Evolutionary conservation across 2,329 filamentous ascomycete genomes (phyloP).

Genomic region (Daldinia sp.): DNA sequence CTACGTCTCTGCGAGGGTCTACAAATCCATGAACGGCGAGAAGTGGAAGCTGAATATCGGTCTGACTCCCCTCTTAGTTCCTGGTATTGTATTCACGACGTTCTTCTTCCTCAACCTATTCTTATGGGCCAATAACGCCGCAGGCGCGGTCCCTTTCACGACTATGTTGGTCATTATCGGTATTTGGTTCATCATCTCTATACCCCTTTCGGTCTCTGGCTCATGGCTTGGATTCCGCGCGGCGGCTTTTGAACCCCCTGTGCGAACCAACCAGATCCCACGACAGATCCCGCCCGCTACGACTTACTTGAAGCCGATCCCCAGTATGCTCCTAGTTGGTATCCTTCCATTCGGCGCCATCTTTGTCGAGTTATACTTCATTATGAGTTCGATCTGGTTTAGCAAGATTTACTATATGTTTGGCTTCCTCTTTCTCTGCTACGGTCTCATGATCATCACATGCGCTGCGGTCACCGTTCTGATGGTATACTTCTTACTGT

Average conservation of each 20-base stretch:
- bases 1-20: constrained; percentile 87
- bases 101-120: constrained; percentile 98
- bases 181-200: constrained; percentile 97
- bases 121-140: constrained; percentile 91
- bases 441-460: constrained; percentile 95
- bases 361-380: constrained; percentile 98
- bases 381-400: constrained; percentile 99
- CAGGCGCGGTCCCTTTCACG: constrained; percentile 92
- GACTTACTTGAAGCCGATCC: constrained; percentile 84
- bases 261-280: constrained; percentile 96
- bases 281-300: constrained; percentile 89
- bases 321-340: constrained; percentile 90
- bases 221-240: constrained; percentile 94
- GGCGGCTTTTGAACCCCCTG: constrained; percentile 75
- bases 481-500: constrained; percentile 95
- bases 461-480: constrained; percentile 91
- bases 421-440: constrained; percentile 97
- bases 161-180: constrained; percentile 94
- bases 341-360: constrained; percentile 95
- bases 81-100: constrained; percentile 81
- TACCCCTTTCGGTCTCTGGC: constrained; percentile 87
- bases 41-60: constrained; percentile 94
- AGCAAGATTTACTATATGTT: constrained; percentile 99
- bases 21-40: constrained; percentile 93
- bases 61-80: constrained; percentile 85